Percentiles rank a stretch among this genome's conserved stretches.
Evolutionary conservation across 1,284 basidiomycete genomes (phyloP).

Genomic region (Moesziomyces sp.): DNA sequence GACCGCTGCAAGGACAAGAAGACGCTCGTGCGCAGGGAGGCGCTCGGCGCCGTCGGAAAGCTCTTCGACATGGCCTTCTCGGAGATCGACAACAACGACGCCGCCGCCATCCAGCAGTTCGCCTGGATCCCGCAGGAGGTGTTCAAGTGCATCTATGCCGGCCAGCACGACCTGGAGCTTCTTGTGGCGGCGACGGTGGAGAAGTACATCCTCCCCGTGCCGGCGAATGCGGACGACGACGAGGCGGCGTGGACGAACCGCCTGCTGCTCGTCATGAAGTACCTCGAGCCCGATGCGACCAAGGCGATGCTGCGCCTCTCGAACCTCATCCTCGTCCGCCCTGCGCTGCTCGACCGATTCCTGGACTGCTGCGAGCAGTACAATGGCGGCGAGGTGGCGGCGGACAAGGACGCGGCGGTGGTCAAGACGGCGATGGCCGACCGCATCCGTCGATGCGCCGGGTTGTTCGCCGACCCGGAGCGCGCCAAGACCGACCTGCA

Average conservation of each 20-base stretch:
- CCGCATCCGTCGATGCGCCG: conserved; percentile 32
- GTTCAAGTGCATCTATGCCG: conserved; percentile 69
- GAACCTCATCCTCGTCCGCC: conserved; percentile 53
- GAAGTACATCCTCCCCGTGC: conserved; percentile 83
- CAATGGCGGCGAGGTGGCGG: conserved; percentile 78
- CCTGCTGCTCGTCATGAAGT: conserved; percentile 79
- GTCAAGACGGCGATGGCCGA: conserved; percentile 53
- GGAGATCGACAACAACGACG: conserved; percentile 88
- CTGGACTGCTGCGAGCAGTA: conserved; percentile 58
- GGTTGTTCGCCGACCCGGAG: conserved; percentile 72
- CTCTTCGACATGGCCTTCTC: conserved; percentile 85
- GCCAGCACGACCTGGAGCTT: conserved; percentile 72
- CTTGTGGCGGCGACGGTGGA: conserved; percentile 71
- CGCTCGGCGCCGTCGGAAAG: conserved; percentile 80
- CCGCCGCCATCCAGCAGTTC: conserved; percentile 81
- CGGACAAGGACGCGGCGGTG: conserved; percentile 74
- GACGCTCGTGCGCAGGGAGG: conserved; percentile 82
- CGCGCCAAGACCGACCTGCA: conserved; percentile 83
- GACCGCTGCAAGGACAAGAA: conserved; percentile 87
- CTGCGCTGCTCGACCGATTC: conserved; percentile 42
- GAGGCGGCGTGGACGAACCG: conserved; percentile 87
- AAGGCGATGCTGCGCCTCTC: conserved; percentile 75
- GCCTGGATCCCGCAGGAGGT: conserved; percentile 91
- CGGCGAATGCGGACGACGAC: conserved; percentile 76
- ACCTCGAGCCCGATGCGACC: conserved; percentile 72